Conservation (phyloP, 2,329 filamentous ascomycete species). For the Verruconis gallopava region DNA sequence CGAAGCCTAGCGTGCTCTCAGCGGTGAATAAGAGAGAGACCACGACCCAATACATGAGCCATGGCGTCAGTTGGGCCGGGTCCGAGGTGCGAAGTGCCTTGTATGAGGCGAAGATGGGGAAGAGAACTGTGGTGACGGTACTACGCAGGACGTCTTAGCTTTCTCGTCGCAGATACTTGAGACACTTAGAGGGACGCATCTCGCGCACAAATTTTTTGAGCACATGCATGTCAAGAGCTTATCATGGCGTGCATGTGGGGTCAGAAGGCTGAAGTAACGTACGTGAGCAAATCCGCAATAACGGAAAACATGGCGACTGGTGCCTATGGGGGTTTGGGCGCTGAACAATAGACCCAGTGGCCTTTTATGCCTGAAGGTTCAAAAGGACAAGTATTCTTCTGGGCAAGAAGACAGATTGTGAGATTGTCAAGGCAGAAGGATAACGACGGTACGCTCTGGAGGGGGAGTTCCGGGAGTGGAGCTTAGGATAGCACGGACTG, state of each 20-base stretch:
- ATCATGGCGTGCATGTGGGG: too few species aligned
- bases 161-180: conserved; percentile 7
- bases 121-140: conserved; percentile 76
- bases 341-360: too few species aligned
- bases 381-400: not conserved
- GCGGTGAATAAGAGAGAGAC: conserved; percentile 66
- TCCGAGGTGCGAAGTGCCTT: conserved; percentile 91
- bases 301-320: conserved; percentile 54
- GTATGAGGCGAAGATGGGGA: conserved; percentile 94
- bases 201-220: not conserved
- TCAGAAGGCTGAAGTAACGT: conserved; percentile 23
- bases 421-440: conserved; percentile 3
- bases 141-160: conserved; percentile 33
- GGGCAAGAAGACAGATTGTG: not conserved
- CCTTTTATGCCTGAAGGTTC: too few species aligned
- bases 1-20: conserved; percentile 80
- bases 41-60: conserved; percentile 99
- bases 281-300: conserved; percentile 67
- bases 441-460: too few species aligned
- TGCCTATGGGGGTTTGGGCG: too few species aligned
- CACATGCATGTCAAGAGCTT: too few species aligned
- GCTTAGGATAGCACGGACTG: too few species aligned
- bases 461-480: too few species aligned
- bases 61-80: conserved; percentile 81
- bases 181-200: not conserved